Base-by-base conservation (phyloP, 148 eudicot genomes). In the Vaccinium myrtillus region DNA sequence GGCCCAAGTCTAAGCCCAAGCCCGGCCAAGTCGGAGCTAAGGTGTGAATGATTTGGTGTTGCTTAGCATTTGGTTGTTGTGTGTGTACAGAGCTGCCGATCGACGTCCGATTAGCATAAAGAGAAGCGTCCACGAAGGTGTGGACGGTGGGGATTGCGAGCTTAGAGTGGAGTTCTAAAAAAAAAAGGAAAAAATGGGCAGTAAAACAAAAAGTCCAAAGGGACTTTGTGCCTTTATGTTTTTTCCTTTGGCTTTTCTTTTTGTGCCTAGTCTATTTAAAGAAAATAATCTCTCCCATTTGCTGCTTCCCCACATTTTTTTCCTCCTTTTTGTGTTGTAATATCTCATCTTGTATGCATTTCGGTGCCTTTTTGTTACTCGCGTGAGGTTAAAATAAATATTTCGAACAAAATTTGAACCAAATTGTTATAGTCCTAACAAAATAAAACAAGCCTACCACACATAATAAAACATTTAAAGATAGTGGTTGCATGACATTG, bases 271-370 rank as follows among this genome's bases (percentile, higher is more conserved):
- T 8, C 4, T 67, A 16, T 27, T 27, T 39, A 69, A 27, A 69
- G 25, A 53, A 71, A 67, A 50, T 77, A 82, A 70, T 80, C 13
- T 51, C 84, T 82, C 84, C 84, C 84, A 53, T 82, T 71, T 82
- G 84, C 84, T 82, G 78, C 23, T 81, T 27, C 59, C 55, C 5
- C 39, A 27, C 19, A 46, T 21, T 21, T 27, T 27, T 7, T 5
- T 19, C 11, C n/a, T 14, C 53, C 39, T 15, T 67, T 46, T 8
- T 58, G 30, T 80, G 43, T 56, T 79, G n/a, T 21, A n/a, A 32
- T 32, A 32, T 32, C 36, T 32, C 36, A 32, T 32, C 36, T 32
- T 32, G 32, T 27, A 27, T 27, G 30, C 30, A 27, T 27, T 27
- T 27, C 30, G 30, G 30, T 27, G 30, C n/a, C n/a, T n/a, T n/a